Conservation (phyloP, 1,284 basidiomycete species). For the Pascua guehoae region DNA sequence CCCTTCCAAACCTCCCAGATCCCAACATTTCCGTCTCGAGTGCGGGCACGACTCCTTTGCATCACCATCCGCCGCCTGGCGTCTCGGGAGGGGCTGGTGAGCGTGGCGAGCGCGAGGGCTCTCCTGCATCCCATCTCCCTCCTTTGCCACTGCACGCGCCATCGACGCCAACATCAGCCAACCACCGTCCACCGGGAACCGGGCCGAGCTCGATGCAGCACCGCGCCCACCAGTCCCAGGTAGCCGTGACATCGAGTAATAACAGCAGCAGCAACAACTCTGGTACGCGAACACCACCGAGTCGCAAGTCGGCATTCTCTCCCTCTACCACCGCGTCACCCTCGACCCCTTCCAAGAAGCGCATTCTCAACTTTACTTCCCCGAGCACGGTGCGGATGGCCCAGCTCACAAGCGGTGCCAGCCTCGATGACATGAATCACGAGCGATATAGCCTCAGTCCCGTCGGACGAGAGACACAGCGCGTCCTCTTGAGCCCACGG, state of each 20-base stretch:
- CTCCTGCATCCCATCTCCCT: constrained; percentile 42
- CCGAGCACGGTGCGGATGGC: constrained; percentile 40
- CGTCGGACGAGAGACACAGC: constrained; percentile 76
- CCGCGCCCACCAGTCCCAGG: constrained; percentile 43
- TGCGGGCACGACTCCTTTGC: constrained; percentile 41
- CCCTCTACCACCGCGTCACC: constrained; percentile 43
- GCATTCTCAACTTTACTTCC: constrained; percentile 53
- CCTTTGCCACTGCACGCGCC: constrained; percentile 44
- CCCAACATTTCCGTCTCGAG: constrained; percentile 27
- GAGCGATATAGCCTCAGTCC: constrained; percentile 87
- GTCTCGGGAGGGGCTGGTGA: constrained; percentile 20
- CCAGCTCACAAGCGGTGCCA: constrained; percentile 28
- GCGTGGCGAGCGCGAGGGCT: constrained; percentile 34
- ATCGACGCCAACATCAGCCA: constrained; percentile 40
- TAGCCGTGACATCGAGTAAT: constrained; percentile 31
- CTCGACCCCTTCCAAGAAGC: constrained; percentile 49
- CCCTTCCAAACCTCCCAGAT: constrained; percentile 6
- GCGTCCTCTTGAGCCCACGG: constrained; percentile 78
- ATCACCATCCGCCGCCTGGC: constrained; percentile 44
- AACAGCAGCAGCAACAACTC: background rate
- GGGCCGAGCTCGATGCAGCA: constrained; percentile 40
- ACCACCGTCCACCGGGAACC: constrained; percentile 40
- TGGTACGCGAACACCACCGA: constrained; percentile 24
- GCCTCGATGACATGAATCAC: constrained; percentile 60
- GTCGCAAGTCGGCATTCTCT: constrained; percentile 37